Evolutionary conservation across 2,329 filamentous ascomycete genomes (phyloP), one percentile per base, ranked within the genome.

Genomic region (Drechslerella coelobrocha): DNA sequence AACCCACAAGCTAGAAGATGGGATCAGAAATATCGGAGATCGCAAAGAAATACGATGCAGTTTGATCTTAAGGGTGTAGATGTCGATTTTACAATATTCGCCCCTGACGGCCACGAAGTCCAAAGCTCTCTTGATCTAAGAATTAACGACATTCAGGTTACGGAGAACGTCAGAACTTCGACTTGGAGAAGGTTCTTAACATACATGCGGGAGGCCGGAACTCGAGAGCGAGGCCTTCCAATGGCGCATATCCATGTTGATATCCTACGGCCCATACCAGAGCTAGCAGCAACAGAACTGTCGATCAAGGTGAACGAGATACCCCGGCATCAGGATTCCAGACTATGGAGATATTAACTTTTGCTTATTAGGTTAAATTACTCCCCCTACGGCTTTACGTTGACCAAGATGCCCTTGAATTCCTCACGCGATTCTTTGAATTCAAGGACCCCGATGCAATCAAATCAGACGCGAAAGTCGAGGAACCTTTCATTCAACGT

Each of bases 111-210:
- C 17, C 89, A 88, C 0, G 92, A 97, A 78, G 94, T 91, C 0
- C 86, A 96, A 77, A 96, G 88, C 78, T 95, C 92, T 19, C 82
- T 97, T 37, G 91, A 97, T 78, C 81, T 97, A 31, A 87, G 91
- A 7, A 83, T 99, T 9, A 84, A 86, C 39, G 89, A 94, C 65
- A 82, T 99, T 10, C 92, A 96, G 74, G 88, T 99, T 14, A 96
- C 94, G 72, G 94, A 99, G 78, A 91, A 97, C 77, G 85, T 99
- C 1, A 91, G 92, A 1, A 93, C 91, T 0, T 99, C 94, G 2
- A 97, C 93, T 0, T 99, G 95, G 95, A 95, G 90, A 79, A 99
- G 97, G 78, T 99, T 99, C 80, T 88, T 91, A 12, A 97, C 93
- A 0, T 97, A 96, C 76, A 90, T 96, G 81, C 87, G 90, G 68